These are phyloP conservation scores for Chlamydomonas schloesseri DNA, from an alignment of 139 green algal species.

Conservation along the genomic window DNA sequence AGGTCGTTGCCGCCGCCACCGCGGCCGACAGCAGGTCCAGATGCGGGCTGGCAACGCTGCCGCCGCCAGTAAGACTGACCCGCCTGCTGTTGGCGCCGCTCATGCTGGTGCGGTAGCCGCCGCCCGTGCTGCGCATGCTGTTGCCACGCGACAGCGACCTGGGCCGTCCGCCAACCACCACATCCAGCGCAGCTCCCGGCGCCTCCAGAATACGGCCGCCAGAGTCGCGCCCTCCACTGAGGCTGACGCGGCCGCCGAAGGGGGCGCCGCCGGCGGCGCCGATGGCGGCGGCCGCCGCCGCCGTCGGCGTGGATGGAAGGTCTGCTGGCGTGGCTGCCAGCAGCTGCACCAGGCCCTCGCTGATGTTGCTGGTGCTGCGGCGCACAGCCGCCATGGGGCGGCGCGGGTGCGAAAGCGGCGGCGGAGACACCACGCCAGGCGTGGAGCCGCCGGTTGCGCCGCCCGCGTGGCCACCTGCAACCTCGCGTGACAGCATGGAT, in stretches of 20 bases:
- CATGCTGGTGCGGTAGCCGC: too few species aligned
- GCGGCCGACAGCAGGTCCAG: too few species aligned
- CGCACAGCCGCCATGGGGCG: neutral
- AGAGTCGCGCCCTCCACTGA: too few species aligned
- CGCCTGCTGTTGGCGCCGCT: too few species aligned
- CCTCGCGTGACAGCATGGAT: neutral
- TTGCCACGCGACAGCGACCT: too few species aligned
- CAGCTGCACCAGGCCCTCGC: constrained; percentile 1
- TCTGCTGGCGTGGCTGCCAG: too few species aligned
- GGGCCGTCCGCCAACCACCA: neutral
- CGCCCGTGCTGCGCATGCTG: too few species aligned
- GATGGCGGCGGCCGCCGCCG: neutral
- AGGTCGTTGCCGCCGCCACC: too few species aligned
- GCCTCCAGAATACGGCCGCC: neutral
- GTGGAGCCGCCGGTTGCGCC: neutral
- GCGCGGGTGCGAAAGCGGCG: neutral
- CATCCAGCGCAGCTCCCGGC: neutral
- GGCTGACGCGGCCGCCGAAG: neutral
- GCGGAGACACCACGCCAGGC: too few species aligned
- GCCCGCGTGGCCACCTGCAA: too few species aligned
- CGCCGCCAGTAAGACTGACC: neutral
- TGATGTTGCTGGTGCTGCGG: neutral
- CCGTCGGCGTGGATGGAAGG: too few species aligned
- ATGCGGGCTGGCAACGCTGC: too few species aligned
- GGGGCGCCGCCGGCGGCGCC: neutral